Evolutionary conservation across 306 rosid species (phyloP).

Genomic region (Cajanus cajan): DNA sequence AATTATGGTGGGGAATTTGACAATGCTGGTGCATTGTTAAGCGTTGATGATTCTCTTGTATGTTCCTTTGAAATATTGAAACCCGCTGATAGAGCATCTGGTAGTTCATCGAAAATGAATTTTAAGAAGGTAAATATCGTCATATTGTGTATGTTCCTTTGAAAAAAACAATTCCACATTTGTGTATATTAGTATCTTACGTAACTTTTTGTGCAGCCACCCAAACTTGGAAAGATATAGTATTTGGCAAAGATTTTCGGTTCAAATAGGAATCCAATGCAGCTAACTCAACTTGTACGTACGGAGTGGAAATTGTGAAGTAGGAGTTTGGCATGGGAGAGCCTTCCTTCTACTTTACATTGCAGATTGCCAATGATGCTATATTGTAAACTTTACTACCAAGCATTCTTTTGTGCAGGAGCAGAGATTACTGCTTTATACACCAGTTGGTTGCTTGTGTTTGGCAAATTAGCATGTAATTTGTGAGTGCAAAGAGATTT

Average conservation of each 20-base stretch:
- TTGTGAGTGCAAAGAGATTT: constrained; percentile 44
- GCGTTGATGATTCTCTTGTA: constrained; percentile 69
- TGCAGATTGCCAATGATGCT: constrained; percentile 34
- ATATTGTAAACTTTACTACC: constrained; percentile 45
- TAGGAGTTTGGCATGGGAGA: constrained; percentile 44
- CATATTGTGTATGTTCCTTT: no score
- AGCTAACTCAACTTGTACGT: constrained; percentile 32
- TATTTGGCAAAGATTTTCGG: constrained; percentile 35
- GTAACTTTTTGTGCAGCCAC: constrained; percentile 52
- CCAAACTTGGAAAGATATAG: constrained; percentile 52
- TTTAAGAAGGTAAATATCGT: constrained; percentile 60
- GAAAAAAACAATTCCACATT: no score
- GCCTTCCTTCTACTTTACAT: constrained; percentile 30
- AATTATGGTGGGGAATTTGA: constrained; percentile 90
- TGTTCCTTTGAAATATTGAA: constrained; percentile 83
- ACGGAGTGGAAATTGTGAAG: constrained; percentile 33
- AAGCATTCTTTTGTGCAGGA: constrained; percentile 45
- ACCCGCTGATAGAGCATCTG: constrained; percentile 52
- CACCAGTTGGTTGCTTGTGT: constrained; percentile 36
- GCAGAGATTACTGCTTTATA: constrained; percentile 41
- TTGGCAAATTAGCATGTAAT: constrained; percentile 42
- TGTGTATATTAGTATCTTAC: constrained; percentile 3
- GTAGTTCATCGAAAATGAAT: constrained; percentile 40
- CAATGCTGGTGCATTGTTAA: constrained; percentile 75
- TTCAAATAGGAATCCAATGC: constrained; percentile 38